Conservation (phyloP, 2,329 filamentous ascomycete species). For the Penicillium sp. region DNA sequence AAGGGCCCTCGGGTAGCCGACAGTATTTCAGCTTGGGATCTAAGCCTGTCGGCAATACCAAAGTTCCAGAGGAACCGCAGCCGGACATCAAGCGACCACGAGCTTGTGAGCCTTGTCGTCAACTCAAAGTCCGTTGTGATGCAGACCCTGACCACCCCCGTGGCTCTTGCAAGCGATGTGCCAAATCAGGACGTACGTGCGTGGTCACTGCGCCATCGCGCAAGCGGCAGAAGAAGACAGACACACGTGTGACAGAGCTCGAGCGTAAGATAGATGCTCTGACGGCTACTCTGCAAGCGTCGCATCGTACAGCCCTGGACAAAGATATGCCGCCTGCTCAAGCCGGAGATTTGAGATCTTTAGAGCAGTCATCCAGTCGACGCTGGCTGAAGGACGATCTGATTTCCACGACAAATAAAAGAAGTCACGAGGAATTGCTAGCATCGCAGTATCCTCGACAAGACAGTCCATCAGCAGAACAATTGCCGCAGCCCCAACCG, state of each 20-base stretch:
- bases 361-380: conserved; percentile 32
- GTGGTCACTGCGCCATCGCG: conserved; percentile 67
- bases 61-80: conserved; percentile 17
- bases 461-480: conserved; percentile 17
- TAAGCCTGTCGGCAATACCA: conserved; percentile 3
- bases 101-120: conserved; percentile 69
- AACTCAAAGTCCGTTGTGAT: conserved; percentile 79
- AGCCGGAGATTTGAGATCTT: conserved; percentile 24
- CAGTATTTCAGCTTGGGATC: conserved; percentile 1
- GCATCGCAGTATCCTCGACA: conserved; percentile 20
- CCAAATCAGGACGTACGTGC: conserved; percentile 71
- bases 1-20: background rate
- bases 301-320: conserved; percentile 23
- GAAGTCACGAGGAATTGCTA: conserved; percentile 24
- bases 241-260: conserved; percentile 79
- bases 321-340: conserved; percentile 2
- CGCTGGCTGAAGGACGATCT: conserved; percentile 21
- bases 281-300: conserved; percentile 69
- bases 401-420: conserved; percentile 25
- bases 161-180: conserved; percentile 67
- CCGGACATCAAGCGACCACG: conserved; percentile 60
- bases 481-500: conserved; percentile 10
- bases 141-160: conserved; percentile 59
- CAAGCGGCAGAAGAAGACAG: conserved; percentile 87
- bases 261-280: conserved; percentile 89